Percentiles rank a stretch among this genome's conserved stretches.
These are phyloP conservation scores for Tylopilus sp. DNA, from an alignment of 768 basidiomycete species.

Conservation along the genomic window DNA sequence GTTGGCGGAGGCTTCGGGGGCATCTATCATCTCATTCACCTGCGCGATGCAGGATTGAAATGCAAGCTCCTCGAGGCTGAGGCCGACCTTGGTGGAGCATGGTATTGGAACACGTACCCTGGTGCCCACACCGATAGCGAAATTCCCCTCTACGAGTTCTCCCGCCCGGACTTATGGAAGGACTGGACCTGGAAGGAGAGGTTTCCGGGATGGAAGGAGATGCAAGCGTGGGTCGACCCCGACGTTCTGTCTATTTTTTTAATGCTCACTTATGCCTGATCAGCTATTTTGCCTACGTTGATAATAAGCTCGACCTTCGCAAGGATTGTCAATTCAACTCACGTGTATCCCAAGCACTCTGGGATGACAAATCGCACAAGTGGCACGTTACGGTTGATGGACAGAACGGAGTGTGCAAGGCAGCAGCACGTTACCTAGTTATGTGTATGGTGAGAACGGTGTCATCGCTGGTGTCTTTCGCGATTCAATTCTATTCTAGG, in stretches of 20 bases:
- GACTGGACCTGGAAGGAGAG: slow-evolving; percentile 12
- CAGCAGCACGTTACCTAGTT: no score
- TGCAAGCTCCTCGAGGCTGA: slow-evolving; percentile 13
- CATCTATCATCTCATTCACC: slow-evolving; percentile 7
- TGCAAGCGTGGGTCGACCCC: slow-evolving; percentile 2
- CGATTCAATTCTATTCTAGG: no score
- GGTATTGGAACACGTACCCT: slow-evolving; percentile 17
- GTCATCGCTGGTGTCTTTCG: no score
- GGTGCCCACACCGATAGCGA: slow-evolving; percentile 11
- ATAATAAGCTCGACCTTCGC: no score
- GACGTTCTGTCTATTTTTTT: no score
- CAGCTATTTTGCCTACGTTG: no score
- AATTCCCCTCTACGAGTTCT: slow-evolving; percentile 9
- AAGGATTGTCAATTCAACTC: no score
- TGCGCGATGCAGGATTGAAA: slow-evolving; percentile 5
- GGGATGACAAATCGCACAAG: no score
- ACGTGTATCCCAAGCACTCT: no score
- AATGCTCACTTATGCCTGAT: not conserved
- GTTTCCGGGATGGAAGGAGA: slow-evolving; percentile 11
- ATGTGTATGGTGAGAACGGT: no score
- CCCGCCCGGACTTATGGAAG: slow-evolving; percentile 13
- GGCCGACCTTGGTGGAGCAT: slow-evolving; percentile 12
- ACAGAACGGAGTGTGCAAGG: no score
- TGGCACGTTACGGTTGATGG: no score
- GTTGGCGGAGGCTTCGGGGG: slow-evolving; percentile 2